Evolutionary conservation across 306 rosid species (phyloP), one percentile per base, ranked within the genome.

Genomic region (Pyrus bretschneideri): DNA sequence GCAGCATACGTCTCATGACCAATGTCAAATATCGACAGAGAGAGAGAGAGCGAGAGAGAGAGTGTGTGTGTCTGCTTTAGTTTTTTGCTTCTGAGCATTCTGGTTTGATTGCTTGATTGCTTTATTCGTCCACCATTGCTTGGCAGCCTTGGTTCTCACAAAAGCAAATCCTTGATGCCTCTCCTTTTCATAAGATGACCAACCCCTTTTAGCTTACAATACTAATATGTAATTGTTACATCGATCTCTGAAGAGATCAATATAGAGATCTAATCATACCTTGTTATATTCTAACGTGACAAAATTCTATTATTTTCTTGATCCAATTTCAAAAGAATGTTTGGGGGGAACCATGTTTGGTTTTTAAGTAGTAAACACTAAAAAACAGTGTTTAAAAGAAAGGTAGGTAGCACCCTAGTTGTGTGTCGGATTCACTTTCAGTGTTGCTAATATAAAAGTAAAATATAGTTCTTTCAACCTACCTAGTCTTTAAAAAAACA

Each of bases 131-230:
- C 83, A 68, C 12, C 42, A 35, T 80, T 76, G 55, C 70, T 71
- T 79, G 80, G 74, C 83, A 69, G 81, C 89, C 76, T 91, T 82
- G 94, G 85, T 85, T 83, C 84, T 86, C 71, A 63, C 91, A 83
- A 89, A 85, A 88, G 87, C 61, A 81, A 79, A 76, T 80, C 83
- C 74, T 75, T 78, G 81, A 86, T 84, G 65, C 81, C 86, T 69
- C 63, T 45, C 79, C 54, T 60, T 77, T 70, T 77, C 66, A 9
- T 80, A 76, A 35, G 27, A 76, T 52, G 69, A 55, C 78, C 79
- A 80, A 35, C 42, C 66, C 73, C 66, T 49, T 44, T 80, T 76
- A 46, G 63, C 61, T 76, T 82, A 62, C 38, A 73, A 75, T 75
- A 67, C 70, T 86, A 70, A 75, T 79, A 69, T 44, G 69, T 79